Base-by-base conservation (phyloP, 768 basidiomycete genomes). In the Lyophyllum semitale region DNA sequence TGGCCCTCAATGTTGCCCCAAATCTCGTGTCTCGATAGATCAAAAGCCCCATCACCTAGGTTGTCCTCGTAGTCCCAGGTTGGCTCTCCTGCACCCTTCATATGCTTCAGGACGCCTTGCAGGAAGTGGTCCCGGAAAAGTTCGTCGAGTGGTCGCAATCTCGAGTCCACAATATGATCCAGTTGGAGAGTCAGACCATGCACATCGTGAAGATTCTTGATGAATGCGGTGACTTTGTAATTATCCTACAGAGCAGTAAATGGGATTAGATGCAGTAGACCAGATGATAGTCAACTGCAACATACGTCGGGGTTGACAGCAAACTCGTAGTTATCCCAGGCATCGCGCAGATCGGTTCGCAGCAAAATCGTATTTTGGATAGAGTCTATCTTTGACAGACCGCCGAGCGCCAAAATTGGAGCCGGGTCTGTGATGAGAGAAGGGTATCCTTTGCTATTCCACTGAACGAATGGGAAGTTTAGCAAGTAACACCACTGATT, bases 171-270 rank as follows among this genome's bases (percentile, higher is more conserved):
- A 37, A 68, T 67, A 42, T 67, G 67, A 55, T 66, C 58, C 6
- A 69, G 59, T 8, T 59, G 53, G 41, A 70, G 64, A 37, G 29
- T 22, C 3, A 51, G 53, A 27, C 69, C 68, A 44, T 66, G 52
- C 57, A 72, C 60, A 57, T 66, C 63, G 32, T 48, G 61, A 33
- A 61, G 56, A 2, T 66, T 67, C 27, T 63, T 57, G 26, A 60
- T 63, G 58, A 72, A 71, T 18, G 63, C 62, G 15, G 66, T 67
- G 46, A 72, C 62, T 13, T 60, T 58, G 40, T 71, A 32, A 32
- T 32, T 32, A 12, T 32, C 30, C 30, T 32, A 32, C 6, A 32
- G 6, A 6, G 6, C 12, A 32, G 30, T 6, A 32, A 32, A 6
- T 32, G 7, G 12, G 12, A 32, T 32, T n/a, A n/a, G n/a, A n/a